Evolutionary conservation across 306 rosid genomes (phyloP), one percentile per base, ranked within the genome.

Genomic region (Herpetospermum pedunculosum): DNA sequence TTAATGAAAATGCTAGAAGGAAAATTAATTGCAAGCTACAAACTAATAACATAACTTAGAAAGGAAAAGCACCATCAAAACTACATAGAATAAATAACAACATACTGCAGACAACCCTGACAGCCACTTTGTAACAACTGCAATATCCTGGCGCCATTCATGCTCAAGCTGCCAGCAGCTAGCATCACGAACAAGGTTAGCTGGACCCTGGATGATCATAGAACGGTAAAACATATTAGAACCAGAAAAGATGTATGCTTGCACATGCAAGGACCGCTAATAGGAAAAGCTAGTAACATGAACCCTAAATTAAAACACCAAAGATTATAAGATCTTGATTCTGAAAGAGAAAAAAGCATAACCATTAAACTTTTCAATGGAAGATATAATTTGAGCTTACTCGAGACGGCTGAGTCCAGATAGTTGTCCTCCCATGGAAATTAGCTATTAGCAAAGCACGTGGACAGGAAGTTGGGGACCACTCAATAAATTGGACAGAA

Each of bases 101-200:
- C 84, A 75, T 89, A 93, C 99, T 73, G 95, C 96, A 80, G 99
- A 94, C 82, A 89, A 91, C 86, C 97, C 97, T 15, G 97, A 85
- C 41, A 94, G 81, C 99, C 99, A 94, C 85, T 94, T 94, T 16
- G 99, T 94, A 80, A 85, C 99, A 80, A 94, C 99, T 73, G 99
- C 99, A 83, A 94, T 92, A 84, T 94, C 99, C 85, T 94, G 99
- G 77, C 90, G 88, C 99, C 99, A 94, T 85, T 94, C 97, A 79
- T 94, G 95, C 81, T 94, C 99, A 63, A 77, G 96, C 59, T 78
- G 88, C 99, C 99, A 94, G 81, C 84, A 81, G 85, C 89, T 94
- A 60, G 99, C 76, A 84, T 94, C 99, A 68, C 81, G 95, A 46
- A 94, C 96, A 80, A 94, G 87, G 87, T 91, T 91, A 62, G 89